These are phyloP conservation scores for Dacryopinax spathularia DNA, from an alignment of 768 basidiomycete genomes.

Conservation along the genomic window DNA sequence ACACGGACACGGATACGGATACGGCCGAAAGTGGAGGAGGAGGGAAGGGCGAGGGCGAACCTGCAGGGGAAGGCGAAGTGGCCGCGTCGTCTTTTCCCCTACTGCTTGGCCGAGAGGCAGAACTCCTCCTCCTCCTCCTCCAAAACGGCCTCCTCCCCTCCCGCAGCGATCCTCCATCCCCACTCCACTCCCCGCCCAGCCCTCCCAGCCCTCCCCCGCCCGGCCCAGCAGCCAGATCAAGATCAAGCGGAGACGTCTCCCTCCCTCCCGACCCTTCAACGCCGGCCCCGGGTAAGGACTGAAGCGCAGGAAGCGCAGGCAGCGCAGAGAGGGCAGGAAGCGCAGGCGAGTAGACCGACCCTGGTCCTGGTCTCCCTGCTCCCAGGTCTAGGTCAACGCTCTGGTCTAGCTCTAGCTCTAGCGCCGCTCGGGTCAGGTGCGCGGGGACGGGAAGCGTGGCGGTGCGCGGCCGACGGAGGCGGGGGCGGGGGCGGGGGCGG, in stretches of 20 bases:
- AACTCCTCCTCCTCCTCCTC: background rate
- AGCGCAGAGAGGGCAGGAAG: background rate
- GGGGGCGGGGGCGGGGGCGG: background rate
- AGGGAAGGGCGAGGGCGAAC: no score
- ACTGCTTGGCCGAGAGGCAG: background rate
- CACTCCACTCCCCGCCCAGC: no score
- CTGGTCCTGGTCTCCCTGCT: background rate
- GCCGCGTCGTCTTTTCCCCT: background rate
- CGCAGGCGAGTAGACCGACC: background rate
- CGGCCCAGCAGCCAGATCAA: no score
- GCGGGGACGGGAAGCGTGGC: background rate
- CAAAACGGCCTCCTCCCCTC: background rate
- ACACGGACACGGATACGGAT: no score
- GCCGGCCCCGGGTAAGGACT: background rate
- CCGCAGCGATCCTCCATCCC: no score
- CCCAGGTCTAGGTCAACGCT: background rate
- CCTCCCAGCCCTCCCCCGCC: no score
- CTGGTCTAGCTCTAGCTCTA: no score
- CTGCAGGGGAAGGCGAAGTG: background rate
- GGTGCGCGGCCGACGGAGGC: background rate
- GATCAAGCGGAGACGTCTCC: background rate
- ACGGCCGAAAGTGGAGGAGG: no score
- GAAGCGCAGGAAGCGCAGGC: background rate
- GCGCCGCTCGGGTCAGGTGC: background rate
- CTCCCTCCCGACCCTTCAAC: background rate